Evolutionary conservation across 2,329 filamentous ascomycete species (phyloP).

Genomic region (Exophiala spinifera): DNA sequence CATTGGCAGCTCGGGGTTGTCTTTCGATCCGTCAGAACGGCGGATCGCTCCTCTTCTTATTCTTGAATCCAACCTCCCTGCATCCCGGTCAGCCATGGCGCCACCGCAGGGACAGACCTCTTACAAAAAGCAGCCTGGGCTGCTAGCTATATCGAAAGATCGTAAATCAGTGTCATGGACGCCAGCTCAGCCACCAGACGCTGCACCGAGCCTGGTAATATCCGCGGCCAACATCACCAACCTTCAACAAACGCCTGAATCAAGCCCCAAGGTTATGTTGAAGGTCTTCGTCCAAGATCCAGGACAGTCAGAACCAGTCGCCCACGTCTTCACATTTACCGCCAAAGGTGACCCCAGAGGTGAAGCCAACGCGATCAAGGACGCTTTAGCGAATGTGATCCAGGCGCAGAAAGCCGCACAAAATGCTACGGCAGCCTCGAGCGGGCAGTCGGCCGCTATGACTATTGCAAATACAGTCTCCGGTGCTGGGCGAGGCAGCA

Average conservation of each 20-base stretch:
- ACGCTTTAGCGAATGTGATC: constrained; percentile 74
- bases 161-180: constrained; percentile 77
- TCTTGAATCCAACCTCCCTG: neutral
- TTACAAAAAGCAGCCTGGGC: constrained; percentile 97
- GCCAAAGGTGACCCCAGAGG: constrained; percentile 69
- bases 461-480: constrained; percentile 70
- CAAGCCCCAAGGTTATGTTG: constrained; percentile 85
- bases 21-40: constrained; percentile 3
- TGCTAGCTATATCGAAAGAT: constrained; percentile 71
- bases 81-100: constrained; percentile 46
- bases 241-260: constrained; percentile 89
- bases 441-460: constrained; percentile 63
- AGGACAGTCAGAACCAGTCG: constrained; percentile 57
- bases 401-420: constrained; percentile 60
- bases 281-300: constrained; percentile 78
- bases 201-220: constrained; percentile 66
- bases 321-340: constrained; percentile 87
- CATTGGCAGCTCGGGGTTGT: neutral
- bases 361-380: constrained; percentile 83
- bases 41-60: neutral
- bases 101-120: constrained; percentile 64
- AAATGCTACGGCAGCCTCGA: constrained; percentile 34
- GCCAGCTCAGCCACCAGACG: constrained; percentile 59
- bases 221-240: constrained; percentile 77
- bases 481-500: constrained; percentile 44